Evolutionary conservation across 495 filamentous ascomycete species (phyloP).

Genomic region (Trichoderma orchidacearum): DNA sequence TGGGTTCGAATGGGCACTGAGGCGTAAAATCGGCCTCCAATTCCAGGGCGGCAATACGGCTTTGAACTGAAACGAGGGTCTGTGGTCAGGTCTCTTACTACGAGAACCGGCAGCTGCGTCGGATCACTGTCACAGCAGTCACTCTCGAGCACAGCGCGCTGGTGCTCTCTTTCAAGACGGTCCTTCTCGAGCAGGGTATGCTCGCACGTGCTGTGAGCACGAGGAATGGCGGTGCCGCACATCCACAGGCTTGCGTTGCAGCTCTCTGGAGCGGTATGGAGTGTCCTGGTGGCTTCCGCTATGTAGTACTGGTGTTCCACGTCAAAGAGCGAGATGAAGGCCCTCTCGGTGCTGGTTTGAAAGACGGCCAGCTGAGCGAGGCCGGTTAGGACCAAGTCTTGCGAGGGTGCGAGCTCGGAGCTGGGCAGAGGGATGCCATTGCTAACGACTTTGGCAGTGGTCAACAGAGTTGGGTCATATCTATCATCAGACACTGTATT

Average conservation of each 20-base stretch:
- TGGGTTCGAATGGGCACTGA: constrained; percentile 54
- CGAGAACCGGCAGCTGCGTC: constrained; percentile 21
- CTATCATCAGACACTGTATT: background rate
- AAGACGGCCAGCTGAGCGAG: constrained; percentile 48
- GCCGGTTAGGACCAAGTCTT: constrained; percentile 48
- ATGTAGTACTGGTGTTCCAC: constrained; percentile 44
- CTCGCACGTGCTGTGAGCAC: constrained; percentile 32
- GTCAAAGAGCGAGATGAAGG: constrained; percentile 48
- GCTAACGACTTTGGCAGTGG: constrained; percentile 9
- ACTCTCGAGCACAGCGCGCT: background rate
- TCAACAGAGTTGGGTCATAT: constrained; percentile 5
- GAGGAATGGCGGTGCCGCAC: constrained; percentile 28
- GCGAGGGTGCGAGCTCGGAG: constrained; percentile 14
- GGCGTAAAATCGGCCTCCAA: constrained; percentile 44
- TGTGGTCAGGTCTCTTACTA: constrained; percentile 34
- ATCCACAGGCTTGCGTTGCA: constrained; percentile 19
- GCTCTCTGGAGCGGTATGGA: constrained; percentile 27
- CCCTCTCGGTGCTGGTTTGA: constrained; percentile 36
- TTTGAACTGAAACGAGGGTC: constrained; percentile 29
- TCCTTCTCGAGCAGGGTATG: constrained; percentile 16
- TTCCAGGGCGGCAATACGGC: constrained; percentile 19
- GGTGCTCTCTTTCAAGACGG: background rate
- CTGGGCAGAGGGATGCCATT: constrained; percentile 11
- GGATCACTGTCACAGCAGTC: constrained; percentile 9
- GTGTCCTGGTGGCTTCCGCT: constrained; percentile 44